Evolutionary conservation across 371 early-diverging fungal genomes (phyloP), one percentile per base, ranked within the genome.

Genomic region (Apophysomyces sp.): DNA sequence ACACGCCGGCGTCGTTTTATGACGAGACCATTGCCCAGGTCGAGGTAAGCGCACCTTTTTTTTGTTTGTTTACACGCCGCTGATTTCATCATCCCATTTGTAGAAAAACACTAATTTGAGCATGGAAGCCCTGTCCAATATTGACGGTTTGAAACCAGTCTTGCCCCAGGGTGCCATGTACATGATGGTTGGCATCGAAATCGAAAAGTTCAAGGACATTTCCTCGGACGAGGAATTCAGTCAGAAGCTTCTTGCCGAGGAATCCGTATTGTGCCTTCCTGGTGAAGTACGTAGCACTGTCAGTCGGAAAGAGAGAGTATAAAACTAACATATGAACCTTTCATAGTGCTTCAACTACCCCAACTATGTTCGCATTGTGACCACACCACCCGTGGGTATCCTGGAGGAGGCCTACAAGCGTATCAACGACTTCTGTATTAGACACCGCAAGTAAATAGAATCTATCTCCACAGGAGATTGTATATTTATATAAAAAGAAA

Each of bases 111-210:
- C 94, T 18, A 77, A 78, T 24, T 31, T 92, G 30, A 84, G 88
- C 65, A 71, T 80, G 18, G 74, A 86, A 3, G 75, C 77, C 39
- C 69, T 94, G 4, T 73, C 79, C 53, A 80, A 83, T 55, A 85
- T 91, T n/a, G 86, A 88, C 13, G 94, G 95, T 6, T 69, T 96
- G 52, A 69, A 75, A 13, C 88, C 91, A 40, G 86, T 96, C 21
- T 71, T 83, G 9, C 95, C 96, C 21, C 93, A 95, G 77, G 96
- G 95, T 52, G 95, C 96, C 54, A 95, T 96, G 95, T 96, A 94
- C 71, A 83, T 94, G 79, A 96, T 96, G 96, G 88, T 92, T 26
- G 86, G 88, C 28, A 85, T 94, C 57, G 73, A 93, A 55, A 52
- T 87, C 16, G 72, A 72, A n/a, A 70, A 86, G 59, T 95, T 96